Evolutionary conservation across 2,329 filamentous ascomycete genomes (phyloP).

Genomic region (Clonostachys rosea): DNA sequence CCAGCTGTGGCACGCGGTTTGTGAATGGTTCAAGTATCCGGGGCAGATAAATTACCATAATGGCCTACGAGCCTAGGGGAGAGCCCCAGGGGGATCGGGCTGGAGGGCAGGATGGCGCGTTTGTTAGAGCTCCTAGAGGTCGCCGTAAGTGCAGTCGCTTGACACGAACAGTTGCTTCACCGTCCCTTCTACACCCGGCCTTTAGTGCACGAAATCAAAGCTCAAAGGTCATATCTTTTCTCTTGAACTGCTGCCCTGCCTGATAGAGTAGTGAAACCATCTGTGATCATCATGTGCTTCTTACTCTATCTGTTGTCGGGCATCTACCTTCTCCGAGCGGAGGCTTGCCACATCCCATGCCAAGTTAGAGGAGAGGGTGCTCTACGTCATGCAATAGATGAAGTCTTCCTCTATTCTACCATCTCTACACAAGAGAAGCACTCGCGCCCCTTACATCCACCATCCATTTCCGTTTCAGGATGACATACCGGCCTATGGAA

Average conservation of each 20-base stretch:
- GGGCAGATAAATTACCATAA: conserved; percentile 13
- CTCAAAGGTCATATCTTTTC: background rate
- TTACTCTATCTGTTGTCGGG: no score
- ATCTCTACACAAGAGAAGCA: no score
- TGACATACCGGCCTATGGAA: background rate
- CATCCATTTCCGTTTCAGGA: no score
- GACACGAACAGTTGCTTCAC: background rate
- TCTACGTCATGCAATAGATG: no score
- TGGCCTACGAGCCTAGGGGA: conserved; percentile 51
- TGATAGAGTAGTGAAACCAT: no score
- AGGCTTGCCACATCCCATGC: no score
- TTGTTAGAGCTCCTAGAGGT: conserved; percentile 40
- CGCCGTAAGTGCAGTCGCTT: conserved; percentile 35
- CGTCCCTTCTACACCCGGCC: background rate
- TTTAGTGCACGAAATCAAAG: background rate
- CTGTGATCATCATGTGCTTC: no score
- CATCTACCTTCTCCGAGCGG: no score
- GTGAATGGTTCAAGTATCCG: conserved; percentile 1
- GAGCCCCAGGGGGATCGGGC: conserved; percentile 36
- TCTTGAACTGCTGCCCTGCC: no score
- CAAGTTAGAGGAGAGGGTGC: no score
- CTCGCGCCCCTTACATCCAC: no score
- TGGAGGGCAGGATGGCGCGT: conserved; percentile 34
- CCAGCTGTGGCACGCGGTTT: background rate
- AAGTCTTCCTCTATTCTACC: no score